These are phyloP conservation scores for Alternaria sp. DNA, from an alignment of 2,329 filamentous ascomycete species.

Conservation along the genomic window DNA sequence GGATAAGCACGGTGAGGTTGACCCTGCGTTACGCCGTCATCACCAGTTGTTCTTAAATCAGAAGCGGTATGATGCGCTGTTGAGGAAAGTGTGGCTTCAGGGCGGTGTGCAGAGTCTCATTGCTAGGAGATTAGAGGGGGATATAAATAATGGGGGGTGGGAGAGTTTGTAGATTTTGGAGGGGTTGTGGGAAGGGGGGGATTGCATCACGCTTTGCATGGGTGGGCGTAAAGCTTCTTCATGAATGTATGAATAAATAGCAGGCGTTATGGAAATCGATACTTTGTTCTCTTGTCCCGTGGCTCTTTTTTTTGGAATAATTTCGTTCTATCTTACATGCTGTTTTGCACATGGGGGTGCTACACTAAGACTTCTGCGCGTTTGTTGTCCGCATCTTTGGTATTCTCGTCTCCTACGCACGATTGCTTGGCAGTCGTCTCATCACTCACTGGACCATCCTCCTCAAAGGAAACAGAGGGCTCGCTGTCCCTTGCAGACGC, in stretches of 20 bases:
- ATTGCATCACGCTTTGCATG: background rate
- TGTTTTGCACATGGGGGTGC: background rate
- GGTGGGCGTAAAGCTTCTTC: background rate
- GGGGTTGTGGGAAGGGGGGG: background rate
- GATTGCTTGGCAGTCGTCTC: background rate
- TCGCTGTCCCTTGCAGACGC: background rate
- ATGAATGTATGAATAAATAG: background rate
- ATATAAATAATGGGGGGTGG: constrained; percentile 98
- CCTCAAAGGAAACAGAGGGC: too few species aligned
- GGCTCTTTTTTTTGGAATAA: background rate
- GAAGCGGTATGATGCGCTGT: constrained; percentile 87
- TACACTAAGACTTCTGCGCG: background rate
- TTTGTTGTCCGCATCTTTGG: background rate
- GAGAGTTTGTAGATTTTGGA: constrained; percentile 66
- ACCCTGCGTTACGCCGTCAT: constrained; percentile 83
- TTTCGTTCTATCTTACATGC: background rate
- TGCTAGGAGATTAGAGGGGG: constrained; percentile 86
- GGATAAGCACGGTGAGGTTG: constrained; percentile 93
- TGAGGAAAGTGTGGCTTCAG: constrained; percentile 84
- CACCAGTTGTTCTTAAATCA: constrained; percentile 93
- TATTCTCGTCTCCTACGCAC: background rate
- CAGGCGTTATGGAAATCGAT: background rate
- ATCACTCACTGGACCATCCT: background rate
- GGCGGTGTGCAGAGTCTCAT: constrained; percentile 91
- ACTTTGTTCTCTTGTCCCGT: background rate